These are phyloP conservation scores for Hygrophorus russula DNA, from an alignment of 768 basidiomycete genomes.

Conservation along the genomic window DNA sequence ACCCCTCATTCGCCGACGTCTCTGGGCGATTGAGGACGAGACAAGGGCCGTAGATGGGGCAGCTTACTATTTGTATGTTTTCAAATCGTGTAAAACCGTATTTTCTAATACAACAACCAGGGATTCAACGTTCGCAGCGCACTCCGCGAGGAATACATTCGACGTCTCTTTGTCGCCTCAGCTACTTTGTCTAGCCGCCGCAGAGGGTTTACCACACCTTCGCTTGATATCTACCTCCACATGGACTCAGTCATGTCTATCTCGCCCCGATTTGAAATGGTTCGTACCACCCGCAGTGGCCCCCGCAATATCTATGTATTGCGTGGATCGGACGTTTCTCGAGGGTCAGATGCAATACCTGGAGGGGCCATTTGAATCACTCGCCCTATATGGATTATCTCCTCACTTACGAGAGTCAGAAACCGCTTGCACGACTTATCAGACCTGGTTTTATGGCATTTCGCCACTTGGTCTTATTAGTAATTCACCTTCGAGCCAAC, in stretches of 20 bases:
- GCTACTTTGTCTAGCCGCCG: constrained; percentile 20
- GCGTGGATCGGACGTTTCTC: constrained; percentile 67
- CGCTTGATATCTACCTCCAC: constrained; percentile 44
- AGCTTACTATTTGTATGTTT: constrained; percentile 31
- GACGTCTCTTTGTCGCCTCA: constrained; percentile 21
- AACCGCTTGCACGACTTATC: constrained; percentile 33
- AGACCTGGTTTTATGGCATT: constrained; percentile 44
- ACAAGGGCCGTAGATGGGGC: constrained; percentile 24
- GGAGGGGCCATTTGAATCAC: constrained; percentile 63
- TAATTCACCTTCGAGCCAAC: constrained; percentile 55
- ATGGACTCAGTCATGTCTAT: constrained; percentile 75
- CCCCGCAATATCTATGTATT: constrained; percentile 66
- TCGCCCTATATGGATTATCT: constrained; percentile 80
- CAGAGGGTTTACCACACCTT: constrained; percentile 41
- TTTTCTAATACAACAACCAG: constrained; percentile 19
- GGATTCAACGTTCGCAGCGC: constrained; percentile 41
- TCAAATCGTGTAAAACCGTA: constrained; percentile 3
- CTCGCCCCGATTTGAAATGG: constrained; percentile 72
- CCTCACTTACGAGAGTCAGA: constrained; percentile 51
- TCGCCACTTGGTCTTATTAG: constrained; percentile 58
- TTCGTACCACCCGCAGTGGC: constrained; percentile 79
- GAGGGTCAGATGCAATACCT: constrained; percentile 51
- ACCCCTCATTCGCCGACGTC: constrained; percentile 45
- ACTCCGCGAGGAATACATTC: constrained; percentile 20
- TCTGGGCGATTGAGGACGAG: constrained; percentile 39